Conservation (phyloP, 371 early-diverging fungal species). For the Phascolomyces articulosus region DNA sequence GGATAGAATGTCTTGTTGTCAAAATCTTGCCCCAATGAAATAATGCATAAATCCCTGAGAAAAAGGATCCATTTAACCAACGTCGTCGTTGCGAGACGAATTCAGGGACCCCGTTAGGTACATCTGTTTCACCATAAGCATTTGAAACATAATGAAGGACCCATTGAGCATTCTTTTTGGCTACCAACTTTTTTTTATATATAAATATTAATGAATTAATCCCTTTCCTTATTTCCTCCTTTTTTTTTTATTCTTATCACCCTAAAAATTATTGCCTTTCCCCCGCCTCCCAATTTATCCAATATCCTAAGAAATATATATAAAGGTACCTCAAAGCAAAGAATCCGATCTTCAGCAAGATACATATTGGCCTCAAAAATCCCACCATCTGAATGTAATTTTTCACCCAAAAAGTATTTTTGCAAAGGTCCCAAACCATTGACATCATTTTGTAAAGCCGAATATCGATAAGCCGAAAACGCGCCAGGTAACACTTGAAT, state of each 20-base stretch:
- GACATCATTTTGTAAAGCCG: constrained; percentile 76
- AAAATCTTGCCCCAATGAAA: constrained; percentile 60
- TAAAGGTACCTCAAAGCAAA: constrained; percentile 76
- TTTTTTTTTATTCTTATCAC: too few relatives aligned
- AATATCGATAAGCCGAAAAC: constrained; percentile 93
- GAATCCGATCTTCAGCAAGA: constrained; percentile 86
- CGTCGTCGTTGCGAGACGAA: constrained; percentile 87
- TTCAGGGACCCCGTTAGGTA: constrained; percentile 76
- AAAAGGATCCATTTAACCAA: constrained; percentile 88
- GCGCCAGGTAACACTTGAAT: constrained; percentile 95
- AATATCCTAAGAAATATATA: not conserved
- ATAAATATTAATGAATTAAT: too few relatives aligned
- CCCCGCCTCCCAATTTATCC: too few relatives aligned
- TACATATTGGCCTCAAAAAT: constrained; percentile 80
- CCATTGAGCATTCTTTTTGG: constrained; percentile 75
- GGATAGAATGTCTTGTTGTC: constrained; percentile 62
- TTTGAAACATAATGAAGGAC: constrained; percentile 67
- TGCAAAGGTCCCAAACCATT: constrained; percentile 77
- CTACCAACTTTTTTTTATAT: constrained; percentile 55
- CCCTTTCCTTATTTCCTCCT: too few relatives aligned
- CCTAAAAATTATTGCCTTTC: too few relatives aligned
- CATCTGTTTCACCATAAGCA: constrained; percentile 85
- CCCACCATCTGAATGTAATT: constrained; percentile 76
- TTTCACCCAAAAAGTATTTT: constrained; percentile 93
- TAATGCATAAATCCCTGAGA: constrained; percentile 65